Percentiles rank a stretch among this genome's conserved stretches.
Evolutionary conservation across 1,284 basidiomycete genomes (phyloP).

Genomic region (Phenoliferia sp.): DNA sequence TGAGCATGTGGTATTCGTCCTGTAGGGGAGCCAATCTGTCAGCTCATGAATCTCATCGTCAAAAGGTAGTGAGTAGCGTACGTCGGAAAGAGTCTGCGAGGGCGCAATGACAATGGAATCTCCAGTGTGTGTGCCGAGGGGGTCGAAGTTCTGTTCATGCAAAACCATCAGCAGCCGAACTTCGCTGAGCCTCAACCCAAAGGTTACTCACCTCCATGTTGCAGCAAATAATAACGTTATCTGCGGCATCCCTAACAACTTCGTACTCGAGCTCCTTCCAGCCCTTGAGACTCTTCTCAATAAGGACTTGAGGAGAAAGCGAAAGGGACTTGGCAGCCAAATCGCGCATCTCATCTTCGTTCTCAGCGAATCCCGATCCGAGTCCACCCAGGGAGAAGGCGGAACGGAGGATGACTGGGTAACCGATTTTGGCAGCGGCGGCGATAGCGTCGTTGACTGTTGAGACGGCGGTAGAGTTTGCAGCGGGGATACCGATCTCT

Average conservation of each 20-base stretch:
- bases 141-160: constrained; percentile 94
- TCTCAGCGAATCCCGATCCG: constrained; percentile 95
- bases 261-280: constrained; percentile 99
- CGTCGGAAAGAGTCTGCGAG: constrained; percentile 93
- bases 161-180: background rate
- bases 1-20: constrained; percentile 87
- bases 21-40: background rate
- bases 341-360: constrained; percentile 91
- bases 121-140: constrained; percentile 98
- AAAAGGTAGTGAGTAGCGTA: constrained; percentile 38
- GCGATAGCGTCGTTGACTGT: constrained; percentile 85
- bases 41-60: background rate
- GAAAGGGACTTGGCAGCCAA: constrained; percentile 85
- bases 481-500: constrained; percentile 98
- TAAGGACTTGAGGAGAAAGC: constrained; percentile 90
- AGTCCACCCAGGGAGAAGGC: constrained; percentile 98
- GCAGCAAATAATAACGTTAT: constrained; percentile 45
- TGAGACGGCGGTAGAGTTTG: constrained; percentile 96
- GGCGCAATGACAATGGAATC: constrained; percentile 99
- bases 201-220: constrained; percentile 36
- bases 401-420: constrained; percentile 96
- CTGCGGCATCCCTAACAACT: constrained; percentile 93
- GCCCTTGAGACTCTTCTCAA: constrained; percentile 97
- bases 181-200: background rate
- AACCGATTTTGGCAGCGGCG: constrained; percentile 87